Evolutionary conservation across 1,139 yeast genomes (phyloP).

Genomic region (Wickerhamiella infanticola): DNA sequence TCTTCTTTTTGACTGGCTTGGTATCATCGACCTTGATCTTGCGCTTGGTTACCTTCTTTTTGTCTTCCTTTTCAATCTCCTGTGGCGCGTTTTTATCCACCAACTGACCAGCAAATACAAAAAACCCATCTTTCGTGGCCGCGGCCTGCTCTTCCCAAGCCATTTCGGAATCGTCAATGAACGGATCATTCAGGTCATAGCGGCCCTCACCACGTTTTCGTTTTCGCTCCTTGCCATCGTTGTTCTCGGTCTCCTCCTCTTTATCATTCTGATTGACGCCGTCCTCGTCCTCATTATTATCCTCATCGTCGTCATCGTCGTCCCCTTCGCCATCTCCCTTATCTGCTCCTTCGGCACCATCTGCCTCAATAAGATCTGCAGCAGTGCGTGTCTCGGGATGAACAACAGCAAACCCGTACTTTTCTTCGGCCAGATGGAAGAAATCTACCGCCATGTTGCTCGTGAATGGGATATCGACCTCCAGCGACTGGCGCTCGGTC

Average conservation of each 20-base stretch:
- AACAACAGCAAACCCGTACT: slow-evolving; percentile 63
- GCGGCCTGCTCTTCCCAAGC: slow-evolving; percentile 90
- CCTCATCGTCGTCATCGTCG: slow-evolving; percentile 27
- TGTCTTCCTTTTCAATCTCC: slow-evolving; percentile 26
- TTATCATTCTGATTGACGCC: slow-evolving; percentile 16
- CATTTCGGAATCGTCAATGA: slow-evolving; percentile 87
- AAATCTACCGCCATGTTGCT: slow-evolving; percentile 58
- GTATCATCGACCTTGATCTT: slow-evolving; percentile 7
- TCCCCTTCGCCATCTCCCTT: slow-evolving; percentile 45
- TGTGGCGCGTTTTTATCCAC: slow-evolving; percentile 43
- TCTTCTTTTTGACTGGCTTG: slow-evolving; percentile 5
- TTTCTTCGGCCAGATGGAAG: slow-evolving; percentile 64
- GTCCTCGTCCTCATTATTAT: slow-evolving; percentile 15
- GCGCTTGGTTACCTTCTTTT: slow-evolving; percentile 12
- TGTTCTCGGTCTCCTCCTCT: slow-evolving; percentile 23
- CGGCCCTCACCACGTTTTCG: slow-evolving; percentile 41
- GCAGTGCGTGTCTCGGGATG: slow-evolving; percentile 54
- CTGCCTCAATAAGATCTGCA: slow-evolving; percentile 47
- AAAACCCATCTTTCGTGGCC: slow-evolving; percentile 87
- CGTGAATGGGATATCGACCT: slow-evolving; percentile 11
- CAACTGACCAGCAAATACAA: slow-evolving; percentile 88
- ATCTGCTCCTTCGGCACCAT: slow-evolving; percentile 44
- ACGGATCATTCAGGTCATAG: slow-evolving; percentile 87
- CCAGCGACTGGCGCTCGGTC: slow-evolving; percentile 4
- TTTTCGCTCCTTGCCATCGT: slow-evolving; percentile 14